Evolutionary conservation across 176 grass and related monocot species (phyloP).

Genomic region (Canna indica): DNA sequence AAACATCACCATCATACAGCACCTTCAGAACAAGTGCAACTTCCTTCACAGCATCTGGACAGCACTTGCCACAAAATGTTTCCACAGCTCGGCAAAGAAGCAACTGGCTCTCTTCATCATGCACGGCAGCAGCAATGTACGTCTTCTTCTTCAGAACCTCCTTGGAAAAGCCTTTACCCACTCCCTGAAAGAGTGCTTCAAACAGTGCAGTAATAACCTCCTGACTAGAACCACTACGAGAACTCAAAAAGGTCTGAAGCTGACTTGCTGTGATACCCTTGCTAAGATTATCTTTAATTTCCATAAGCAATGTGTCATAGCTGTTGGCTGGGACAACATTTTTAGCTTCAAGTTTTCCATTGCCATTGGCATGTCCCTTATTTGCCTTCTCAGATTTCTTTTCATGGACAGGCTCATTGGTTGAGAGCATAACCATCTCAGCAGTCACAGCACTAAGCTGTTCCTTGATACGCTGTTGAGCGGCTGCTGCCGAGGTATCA

Average conservation of each 20-base stretch:
- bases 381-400: conserved; percentile 20
- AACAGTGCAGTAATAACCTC: conserved; percentile 54
- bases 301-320: conserved; percentile 22
- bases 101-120: conserved; percentile 35
- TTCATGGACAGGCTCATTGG: conserved; percentile 34
- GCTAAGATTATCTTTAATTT: conserved; percentile 40
- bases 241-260: conserved; percentile 33
- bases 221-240: conserved; percentile 26
- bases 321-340: conserved; percentile 1
- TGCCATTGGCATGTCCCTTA: conserved; percentile 12
- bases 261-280: conserved; percentile 36
- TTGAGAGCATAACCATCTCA: conserved; percentile 73
- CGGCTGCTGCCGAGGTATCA: conserved; percentile 65
- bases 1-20: conserved; percentile 55
- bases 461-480: conserved; percentile 60
- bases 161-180: conserved; percentile 61
- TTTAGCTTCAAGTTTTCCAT: not conserved
- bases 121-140: conserved; percentile 42
- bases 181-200: conserved; percentile 47
- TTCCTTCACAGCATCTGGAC: conserved; percentile 58
- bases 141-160: conserved; percentile 59
- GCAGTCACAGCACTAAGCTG: conserved; percentile 75
- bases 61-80: conserved; percentile 38
- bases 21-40: conserved; percentile 47
- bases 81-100: conserved; percentile 41